Conservation (phyloP, 2,329 filamentous ascomycete species). For the Phialocephala sp. region DNA sequence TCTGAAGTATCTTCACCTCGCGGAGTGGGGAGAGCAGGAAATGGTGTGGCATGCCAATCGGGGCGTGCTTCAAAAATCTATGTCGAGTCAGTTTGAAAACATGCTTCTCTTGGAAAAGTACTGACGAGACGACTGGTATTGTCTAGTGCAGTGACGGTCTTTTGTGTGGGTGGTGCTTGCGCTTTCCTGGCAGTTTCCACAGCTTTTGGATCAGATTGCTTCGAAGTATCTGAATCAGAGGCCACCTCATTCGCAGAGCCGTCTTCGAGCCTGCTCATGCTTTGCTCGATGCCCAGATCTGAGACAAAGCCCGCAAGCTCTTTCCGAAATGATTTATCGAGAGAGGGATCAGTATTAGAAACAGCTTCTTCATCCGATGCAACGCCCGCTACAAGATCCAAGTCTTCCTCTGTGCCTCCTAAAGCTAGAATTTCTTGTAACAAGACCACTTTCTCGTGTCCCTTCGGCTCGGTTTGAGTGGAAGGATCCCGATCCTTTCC, state of each 20-base stretch:
- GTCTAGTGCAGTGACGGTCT: conserved; percentile 25
- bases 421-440: conserved; percentile 69
- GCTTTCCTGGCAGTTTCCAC: background rate
- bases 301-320: conserved; percentile 60
- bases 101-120: conserved; percentile 23
- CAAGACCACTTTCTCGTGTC: conserved; percentile 47
- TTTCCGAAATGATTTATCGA: conserved; percentile 54
- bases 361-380: conserved; percentile 55
- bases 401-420: conserved; percentile 68
- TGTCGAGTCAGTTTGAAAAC: conserved; percentile 38
- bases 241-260: conserved; percentile 45
- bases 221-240: conserved; percentile 34
- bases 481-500: conserved; percentile 26
- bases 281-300: conserved; percentile 55
- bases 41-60: conserved; percentile 68
- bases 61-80: conserved; percentile 66
- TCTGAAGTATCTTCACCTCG: conserved; percentile 52
- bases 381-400: conserved; percentile 63
- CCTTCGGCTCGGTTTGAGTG: conserved; percentile 16
- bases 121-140: conserved; percentile 43
- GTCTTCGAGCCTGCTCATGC: conserved; percentile 43
- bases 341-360: conserved; percentile 36
- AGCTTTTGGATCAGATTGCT: conserved; percentile 14
- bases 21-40: conserved; percentile 56
- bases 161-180: background rate